Evolutionary conservation across 2,329 filamentous ascomycete species (phyloP).

Genomic region (Fusarium citri): DNA sequence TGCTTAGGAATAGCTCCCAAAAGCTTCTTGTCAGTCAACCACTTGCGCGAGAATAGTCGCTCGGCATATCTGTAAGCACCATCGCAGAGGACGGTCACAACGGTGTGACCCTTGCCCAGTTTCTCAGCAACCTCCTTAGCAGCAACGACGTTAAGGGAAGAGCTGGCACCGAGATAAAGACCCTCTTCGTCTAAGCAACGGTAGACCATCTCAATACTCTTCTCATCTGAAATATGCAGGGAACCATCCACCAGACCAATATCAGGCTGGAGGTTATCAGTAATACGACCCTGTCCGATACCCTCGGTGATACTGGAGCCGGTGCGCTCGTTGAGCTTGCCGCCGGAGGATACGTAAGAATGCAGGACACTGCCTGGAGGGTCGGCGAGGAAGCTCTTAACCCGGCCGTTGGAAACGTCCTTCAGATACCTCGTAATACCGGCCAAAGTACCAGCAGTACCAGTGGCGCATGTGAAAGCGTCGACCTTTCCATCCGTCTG

Average conservation of each 20-base stretch:
- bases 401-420: constrained; percentile 78
- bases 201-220: constrained; percentile 98
- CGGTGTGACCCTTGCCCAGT: constrained; percentile 86
- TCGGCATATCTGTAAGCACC: constrained; percentile 98
- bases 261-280: constrained; percentile 92
- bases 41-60: constrained; percentile 89
- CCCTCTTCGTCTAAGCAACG: constrained; percentile 95
- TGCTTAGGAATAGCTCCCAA: constrained; percentile 83
- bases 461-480: constrained; percentile 95
- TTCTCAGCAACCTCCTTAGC: constrained; percentile 94
- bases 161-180: constrained; percentile 93
- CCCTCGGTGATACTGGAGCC: constrained; percentile 97
- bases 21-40: constrained; percentile 88
- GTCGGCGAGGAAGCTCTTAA: constrained; percentile 92
- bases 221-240: constrained; percentile 86
- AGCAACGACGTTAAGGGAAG: constrained; percentile 92
- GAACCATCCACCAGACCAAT: constrained; percentile 87
- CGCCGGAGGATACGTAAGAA: constrained; percentile 88
- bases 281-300: constrained; percentile 95
- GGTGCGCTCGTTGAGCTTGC: constrained; percentile 81
- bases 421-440: constrained; percentile 91
- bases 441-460: constrained; percentile 91
- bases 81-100: constrained; percentile 94
- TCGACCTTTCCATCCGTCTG: constrained; percentile 89
- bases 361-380: constrained; percentile 94